Evolutionary conservation across 2,329 filamentous ascomycete genomes (phyloP).

Genomic region (Tolypocladium pustulatum): DNA sequence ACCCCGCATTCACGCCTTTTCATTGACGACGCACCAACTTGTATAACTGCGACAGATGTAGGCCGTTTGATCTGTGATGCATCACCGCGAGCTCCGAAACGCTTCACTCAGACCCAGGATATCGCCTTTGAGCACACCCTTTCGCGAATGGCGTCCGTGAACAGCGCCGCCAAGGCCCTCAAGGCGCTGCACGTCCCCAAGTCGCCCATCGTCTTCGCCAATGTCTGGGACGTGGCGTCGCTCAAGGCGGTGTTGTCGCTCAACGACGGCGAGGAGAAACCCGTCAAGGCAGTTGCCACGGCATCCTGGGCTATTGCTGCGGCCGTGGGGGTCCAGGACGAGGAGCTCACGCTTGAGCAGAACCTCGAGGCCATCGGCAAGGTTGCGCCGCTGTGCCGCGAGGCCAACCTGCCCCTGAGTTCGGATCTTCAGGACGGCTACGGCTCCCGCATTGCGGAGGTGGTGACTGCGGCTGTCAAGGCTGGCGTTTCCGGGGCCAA

Average conservation of each 20-base stretch:
- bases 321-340: conserved; percentile 31
- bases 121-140: background rate
- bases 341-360: conserved; percentile 35
- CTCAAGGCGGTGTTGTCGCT: conserved; percentile 33
- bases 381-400: conserved; percentile 31
- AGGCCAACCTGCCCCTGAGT: conserved; percentile 36
- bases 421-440: conserved; percentile 54
- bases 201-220: conserved; percentile 40
- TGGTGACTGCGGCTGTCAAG: conserved; percentile 32
- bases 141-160: conserved; percentile 2
- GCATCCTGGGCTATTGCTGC: conserved; percentile 41
- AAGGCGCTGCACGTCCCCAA: conserved; percentile 38
- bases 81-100: too few species aligned
- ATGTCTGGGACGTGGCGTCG: conserved; percentile 43
- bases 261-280: conserved; percentile 22
- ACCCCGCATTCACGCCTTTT: background rate
- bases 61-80: too few species aligned
- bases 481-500: conserved; percentile 47
- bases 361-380: conserved; percentile 37
- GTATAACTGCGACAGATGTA: background rate
- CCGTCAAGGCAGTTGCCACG: conserved; percentile 33
- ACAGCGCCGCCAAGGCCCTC: conserved; percentile 22
- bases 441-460: conserved; percentile 31
- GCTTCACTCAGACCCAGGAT: background rate
- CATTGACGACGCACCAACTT: background rate